A percentile compares a stretch with the other conserved stretches of the same genome.
phyloP scores from a whole-genome alignment of 371 early-diverging fungal genomes.

The Capniomyces stellatus region DNA sequence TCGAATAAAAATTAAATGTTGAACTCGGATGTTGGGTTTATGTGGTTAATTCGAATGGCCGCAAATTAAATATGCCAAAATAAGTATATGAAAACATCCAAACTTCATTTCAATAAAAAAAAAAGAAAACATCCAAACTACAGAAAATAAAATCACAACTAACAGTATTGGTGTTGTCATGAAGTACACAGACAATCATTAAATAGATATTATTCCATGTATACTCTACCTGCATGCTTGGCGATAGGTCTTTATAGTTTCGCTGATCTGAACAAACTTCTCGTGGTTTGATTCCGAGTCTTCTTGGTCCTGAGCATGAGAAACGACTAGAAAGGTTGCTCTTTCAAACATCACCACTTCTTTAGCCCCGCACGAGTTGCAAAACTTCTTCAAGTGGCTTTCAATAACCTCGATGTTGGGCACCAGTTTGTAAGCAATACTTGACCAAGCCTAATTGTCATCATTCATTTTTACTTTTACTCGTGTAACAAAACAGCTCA shows the following conservation, averaged over 20 bases:
- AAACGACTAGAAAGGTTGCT: constrained; percentile 85
- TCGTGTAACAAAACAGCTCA: no score
- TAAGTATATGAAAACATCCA: no score
- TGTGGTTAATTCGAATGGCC: no score
- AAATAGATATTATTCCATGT: constrained; percentile 28
- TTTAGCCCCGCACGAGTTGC: constrained; percentile 69
- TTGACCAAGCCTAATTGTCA: constrained; percentile 84
- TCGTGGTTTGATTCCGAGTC: constrained; percentile 41
- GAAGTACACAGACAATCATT: no score
- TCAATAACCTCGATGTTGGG: constrained; percentile 76
- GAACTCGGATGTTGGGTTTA: no score
- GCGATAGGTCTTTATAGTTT: constrained; percentile 87
- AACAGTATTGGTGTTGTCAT: neutral
- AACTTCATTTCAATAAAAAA: no score
- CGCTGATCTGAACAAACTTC: constrained; percentile 81
- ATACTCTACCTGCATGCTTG: no score
- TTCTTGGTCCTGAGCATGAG: constrained; percentile 33
- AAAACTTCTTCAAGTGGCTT: constrained; percentile 55
- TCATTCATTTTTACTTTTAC: no score
- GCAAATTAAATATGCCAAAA: no score
- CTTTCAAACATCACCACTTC: constrained; percentile 89
- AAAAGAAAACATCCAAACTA: constrained; percentile 1
- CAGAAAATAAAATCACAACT: constrained; percentile 5
- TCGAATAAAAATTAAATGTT: no score
- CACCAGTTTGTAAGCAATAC: constrained; percentile 83